Conservation (phyloP, 495 filamentous ascomycete genomes). For the Cenococcum geophilum region DNA sequence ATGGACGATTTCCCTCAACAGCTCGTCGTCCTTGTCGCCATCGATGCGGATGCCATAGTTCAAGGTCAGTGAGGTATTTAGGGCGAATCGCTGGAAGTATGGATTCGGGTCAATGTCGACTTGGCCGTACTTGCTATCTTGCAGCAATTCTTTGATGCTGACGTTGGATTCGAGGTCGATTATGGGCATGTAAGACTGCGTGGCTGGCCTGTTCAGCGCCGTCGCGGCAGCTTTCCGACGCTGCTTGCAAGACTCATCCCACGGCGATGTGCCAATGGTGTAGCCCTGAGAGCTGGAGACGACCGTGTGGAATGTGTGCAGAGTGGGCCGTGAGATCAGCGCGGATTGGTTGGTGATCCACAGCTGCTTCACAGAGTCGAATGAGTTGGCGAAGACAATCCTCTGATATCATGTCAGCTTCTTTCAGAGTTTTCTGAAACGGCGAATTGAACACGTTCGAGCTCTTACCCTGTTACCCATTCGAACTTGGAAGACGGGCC, state of each 20-base stretch:
- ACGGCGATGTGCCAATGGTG: constrained; percentile 68
- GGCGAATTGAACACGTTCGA: too few species aligned
- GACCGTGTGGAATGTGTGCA: constrained; percentile 68
- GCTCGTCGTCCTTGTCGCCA: constrained; percentile 50
- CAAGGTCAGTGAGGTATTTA: constrained; percentile 59
- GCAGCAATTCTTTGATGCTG: constrained; percentile 58
- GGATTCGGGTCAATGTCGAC: constrained; percentile 55
- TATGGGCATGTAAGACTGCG: constrained; percentile 63
- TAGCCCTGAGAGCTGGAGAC: constrained; percentile 64
- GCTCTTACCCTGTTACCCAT: constrained; percentile 54
- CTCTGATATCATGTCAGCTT: constrained; percentile 40
- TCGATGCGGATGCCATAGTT: constrained; percentile 61
- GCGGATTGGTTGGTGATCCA: constrained; percentile 68
- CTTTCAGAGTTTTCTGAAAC: neutral
- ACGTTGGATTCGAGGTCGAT: constrained; percentile 61
- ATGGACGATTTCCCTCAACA: constrained; percentile 55
- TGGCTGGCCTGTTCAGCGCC: constrained; percentile 60
- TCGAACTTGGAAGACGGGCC: constrained; percentile 61
- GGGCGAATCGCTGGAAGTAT: constrained; percentile 62
- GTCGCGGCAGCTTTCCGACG: constrained; percentile 65
- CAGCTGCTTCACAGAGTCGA: constrained; percentile 59
- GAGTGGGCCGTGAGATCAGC: constrained; percentile 62
- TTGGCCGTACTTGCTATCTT: constrained; percentile 48
- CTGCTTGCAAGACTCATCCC: constrained; percentile 67
- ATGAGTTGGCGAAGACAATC: constrained; percentile 64